Conservation (phyloP, 495 filamentous ascomycete species). For the Podospora pseudocomata region DNA sequence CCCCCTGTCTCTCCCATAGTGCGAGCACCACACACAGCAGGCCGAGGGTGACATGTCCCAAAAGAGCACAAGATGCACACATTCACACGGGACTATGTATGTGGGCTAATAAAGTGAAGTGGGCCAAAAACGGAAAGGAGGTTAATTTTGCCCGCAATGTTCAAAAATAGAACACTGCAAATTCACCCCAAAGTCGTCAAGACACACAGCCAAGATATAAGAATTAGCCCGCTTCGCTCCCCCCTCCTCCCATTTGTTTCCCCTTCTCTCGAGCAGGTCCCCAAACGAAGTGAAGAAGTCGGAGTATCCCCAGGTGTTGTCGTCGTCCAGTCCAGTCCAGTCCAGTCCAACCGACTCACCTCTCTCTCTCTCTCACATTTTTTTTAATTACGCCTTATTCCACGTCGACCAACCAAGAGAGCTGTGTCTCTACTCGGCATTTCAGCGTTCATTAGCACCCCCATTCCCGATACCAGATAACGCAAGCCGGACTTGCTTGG, state of each 20-base stretch:
- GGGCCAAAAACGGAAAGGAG: constrained; percentile 35
- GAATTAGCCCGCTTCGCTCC: constrained; percentile 43
- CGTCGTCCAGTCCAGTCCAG: constrained; percentile 37
- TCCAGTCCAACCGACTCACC: constrained; percentile 35
- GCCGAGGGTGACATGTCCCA: constrained; percentile 23
- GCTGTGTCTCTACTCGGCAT: neutral
- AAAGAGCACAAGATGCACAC: constrained; percentile 18
- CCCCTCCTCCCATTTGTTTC: constrained; percentile 22
- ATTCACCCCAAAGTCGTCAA: constrained; percentile 14
- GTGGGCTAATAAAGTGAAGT: constrained; percentile 25
- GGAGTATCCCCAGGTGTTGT: constrained; percentile 44
- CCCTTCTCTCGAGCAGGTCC: constrained; percentile 32
- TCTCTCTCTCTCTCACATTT: constrained; percentile 34
- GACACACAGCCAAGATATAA: constrained; percentile 41
- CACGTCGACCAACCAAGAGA: constrained; percentile 37
- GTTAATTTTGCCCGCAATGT: constrained; percentile 35
- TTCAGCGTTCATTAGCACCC: constrained; percentile 14
- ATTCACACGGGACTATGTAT: constrained; percentile 12
- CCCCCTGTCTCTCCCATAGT: constrained; percentile 21
- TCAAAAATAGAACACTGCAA: constrained; percentile 41
- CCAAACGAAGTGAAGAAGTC: constrained; percentile 28
- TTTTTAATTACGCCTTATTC: constrained; percentile 35
- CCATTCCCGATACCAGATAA: constrained; percentile 29
- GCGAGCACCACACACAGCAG: constrained; percentile 18
- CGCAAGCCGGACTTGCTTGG: constrained; percentile 54